Base-by-base conservation (phyloP, 169 alveolate species). In the Plasmodium sp. region DNA sequence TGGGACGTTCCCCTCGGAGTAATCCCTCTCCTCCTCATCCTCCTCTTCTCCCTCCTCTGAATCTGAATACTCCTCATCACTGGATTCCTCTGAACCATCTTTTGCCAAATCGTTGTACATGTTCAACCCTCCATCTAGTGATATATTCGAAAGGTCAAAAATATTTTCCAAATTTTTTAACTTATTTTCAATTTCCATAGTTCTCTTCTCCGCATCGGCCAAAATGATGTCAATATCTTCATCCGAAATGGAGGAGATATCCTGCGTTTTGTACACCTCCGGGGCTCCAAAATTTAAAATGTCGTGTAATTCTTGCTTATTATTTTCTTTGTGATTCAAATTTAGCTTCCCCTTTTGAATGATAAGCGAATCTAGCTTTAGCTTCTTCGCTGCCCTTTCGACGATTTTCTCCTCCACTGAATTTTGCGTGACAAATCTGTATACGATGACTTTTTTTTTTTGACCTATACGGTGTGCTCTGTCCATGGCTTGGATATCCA, bases 391-490 rank as follows among this genome's bases (percentile, higher is more conserved):
- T 56, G 99, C 99, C 80, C 99, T 96, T 95, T 99, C 99, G 34
- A 99, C 97, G 75, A 99, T 98, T 94, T 98, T 99, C 94, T 99
- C 99, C 96, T 99, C 99, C n/a, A 99, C 97, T 1, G 99, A 98
- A 96, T 98, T 97, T 86, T 98, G 99, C 62, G 99, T 99, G 39
- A 98, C 98, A 92, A 99, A 95, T 77, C 99, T 95, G 95, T 98
- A 99, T 0, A 99, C 99, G 90, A 97, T 97, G 9, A 99, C 99
- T 41, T 98, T 97, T 91, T 98, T 99, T 81, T 98, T 98, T 95
- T 99, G 99, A 10, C 99, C 99, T 67, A 99, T 99, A 88, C 99
- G 96, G 95, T 99, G 99, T 31, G 99, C 99, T 85, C 99, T 96
- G 93, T 98, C 99, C 98, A 98, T 98, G 33, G 99, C 99, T 88